Evolutionary conservation across 768 basidiomycete genomes (phyloP).

Genomic region (Leccinum broughii): DNA sequence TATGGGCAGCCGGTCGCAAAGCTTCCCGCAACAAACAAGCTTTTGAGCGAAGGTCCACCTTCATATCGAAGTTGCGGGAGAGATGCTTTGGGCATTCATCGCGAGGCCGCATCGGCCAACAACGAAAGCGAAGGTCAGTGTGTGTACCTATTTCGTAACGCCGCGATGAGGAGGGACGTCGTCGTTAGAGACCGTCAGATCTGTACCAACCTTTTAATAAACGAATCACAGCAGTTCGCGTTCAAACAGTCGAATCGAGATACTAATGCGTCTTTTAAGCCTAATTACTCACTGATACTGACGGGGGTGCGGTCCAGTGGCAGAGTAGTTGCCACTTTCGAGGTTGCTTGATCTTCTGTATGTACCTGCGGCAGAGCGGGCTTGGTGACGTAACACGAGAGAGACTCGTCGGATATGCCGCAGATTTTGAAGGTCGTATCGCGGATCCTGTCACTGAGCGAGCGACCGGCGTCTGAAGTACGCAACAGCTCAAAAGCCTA

Average conservation of each 20-base stretch:
- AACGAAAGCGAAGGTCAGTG: background rate
- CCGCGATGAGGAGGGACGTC: background rate
- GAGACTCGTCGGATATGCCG: background rate
- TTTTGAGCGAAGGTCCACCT: constrained; percentile 1
- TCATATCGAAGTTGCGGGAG: background rate
- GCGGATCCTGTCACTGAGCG: too few species aligned
- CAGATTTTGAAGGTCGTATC: background rate
- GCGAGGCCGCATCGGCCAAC: background rate
- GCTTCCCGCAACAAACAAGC: background rate
- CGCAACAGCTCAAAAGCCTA: background rate
- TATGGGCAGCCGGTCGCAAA: background rate
- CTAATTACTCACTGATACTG: background rate
- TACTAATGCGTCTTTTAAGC: background rate
- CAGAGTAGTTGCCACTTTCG: background rate
- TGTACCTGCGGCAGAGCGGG: background rate
- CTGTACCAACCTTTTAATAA: background rate
- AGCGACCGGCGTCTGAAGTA: too few species aligned
- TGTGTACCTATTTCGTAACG: constrained; percentile 1
- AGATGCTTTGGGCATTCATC: background rate
- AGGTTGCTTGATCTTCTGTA: too few species aligned
- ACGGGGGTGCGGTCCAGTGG: background rate
- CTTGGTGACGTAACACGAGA: background rate
- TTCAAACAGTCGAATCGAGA: constrained; percentile 3
- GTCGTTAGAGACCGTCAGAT: constrained; percentile 1
- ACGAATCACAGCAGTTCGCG: background rate